A percentile compares a stretch with the other conserved stretches of the same genome.
These are phyloP conservation scores for Phylloporus sp. DNA, from an alignment of 1,284 basidiomycete genomes.

Conservation along the genomic window DNA sequence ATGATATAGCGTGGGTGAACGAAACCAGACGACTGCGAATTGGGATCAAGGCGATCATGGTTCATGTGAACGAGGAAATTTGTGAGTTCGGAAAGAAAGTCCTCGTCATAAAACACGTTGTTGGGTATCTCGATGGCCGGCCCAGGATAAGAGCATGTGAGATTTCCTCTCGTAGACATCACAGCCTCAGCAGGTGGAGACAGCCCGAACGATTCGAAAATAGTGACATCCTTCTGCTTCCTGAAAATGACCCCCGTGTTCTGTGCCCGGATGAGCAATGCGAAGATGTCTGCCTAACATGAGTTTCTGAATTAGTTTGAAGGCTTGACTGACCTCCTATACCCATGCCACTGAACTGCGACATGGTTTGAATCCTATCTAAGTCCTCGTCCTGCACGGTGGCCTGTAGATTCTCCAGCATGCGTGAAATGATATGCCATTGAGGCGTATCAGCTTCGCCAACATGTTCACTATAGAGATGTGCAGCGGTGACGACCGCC, in stretches of 20 bases:
- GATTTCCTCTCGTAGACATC: slow-evolving; percentile 39
- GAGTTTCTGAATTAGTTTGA: not conserved
- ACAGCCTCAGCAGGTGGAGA: not conserved
- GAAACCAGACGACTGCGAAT: too few relatives aligned
- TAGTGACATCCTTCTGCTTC: slow-evolving; percentile 1
- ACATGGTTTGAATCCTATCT: not conserved
- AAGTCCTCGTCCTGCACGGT: not conserved
- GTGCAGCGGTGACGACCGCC: not conserved
- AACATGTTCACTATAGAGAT: not conserved
- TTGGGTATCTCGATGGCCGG: slow-evolving; percentile 37
- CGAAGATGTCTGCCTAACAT: not conserved
- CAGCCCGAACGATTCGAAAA: slow-evolving; percentile 1
- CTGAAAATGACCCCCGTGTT: not conserved
- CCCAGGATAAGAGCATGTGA: slow-evolving; percentile 44
- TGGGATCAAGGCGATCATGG: too few relatives aligned
- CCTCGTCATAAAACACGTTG: slow-evolving; percentile 22
- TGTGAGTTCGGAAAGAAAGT: slow-evolving; percentile 36
- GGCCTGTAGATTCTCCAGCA: not conserved
- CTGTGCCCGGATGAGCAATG: not conserved
- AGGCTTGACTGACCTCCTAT: not conserved
- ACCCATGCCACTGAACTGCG: not conserved
- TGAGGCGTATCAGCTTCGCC: not conserved
- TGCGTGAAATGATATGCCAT: not conserved
- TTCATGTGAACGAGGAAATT: slow-evolving; percentile 40
- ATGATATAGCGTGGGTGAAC: slow-evolving; percentile 43